Percentiles rank a stretch among this genome's conserved stretches.
phyloP scores from a whole-genome alignment of 2,329 filamentous ascomycete genomes.

The Calonectria fujianensis region DNA sequence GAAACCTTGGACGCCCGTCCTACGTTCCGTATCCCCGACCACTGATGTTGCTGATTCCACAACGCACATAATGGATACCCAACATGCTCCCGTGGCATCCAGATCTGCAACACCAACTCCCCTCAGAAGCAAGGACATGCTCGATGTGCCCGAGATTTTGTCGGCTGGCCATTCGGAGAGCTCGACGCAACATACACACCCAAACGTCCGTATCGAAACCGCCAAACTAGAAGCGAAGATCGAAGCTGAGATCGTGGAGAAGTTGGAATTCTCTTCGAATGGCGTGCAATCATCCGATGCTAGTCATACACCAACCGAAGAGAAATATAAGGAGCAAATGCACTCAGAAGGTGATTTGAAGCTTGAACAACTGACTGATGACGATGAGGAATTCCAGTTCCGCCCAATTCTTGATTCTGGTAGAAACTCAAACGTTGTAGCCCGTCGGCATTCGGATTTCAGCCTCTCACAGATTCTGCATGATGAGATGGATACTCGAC shows the following conservation, averaged over 20 bases:
- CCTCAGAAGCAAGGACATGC: constrained; percentile 29
- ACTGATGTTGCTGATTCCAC: constrained; percentile 43
- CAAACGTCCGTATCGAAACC: constrained; percentile 31
- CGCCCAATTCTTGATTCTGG: no score
- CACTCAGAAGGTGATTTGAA: not conserved
- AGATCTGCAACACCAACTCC: constrained; percentile 45
- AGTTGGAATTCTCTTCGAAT: not conserved
- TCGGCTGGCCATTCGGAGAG: constrained; percentile 35
- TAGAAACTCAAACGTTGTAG: not conserved
- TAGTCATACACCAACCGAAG: not conserved
- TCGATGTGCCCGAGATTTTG: constrained; percentile 39
- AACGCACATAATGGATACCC: constrained; percentile 36
- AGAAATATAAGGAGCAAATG: not conserved
- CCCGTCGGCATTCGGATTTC: constrained; percentile 13
- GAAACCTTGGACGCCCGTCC: constrained; percentile 78
- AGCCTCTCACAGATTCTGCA: not conserved
- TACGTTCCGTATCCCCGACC: constrained; percentile 38
- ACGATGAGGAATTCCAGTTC: not conserved
- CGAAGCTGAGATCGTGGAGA: constrained; percentile 23
- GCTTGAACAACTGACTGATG: not conserved
- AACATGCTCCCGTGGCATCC: constrained; percentile 45
- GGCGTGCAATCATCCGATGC: not conserved
- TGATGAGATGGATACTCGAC: constrained; percentile 10
- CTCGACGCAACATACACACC: constrained; percentile 35
- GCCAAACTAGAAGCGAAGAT: constrained; percentile 35